Conservation (phyloP, 805 yeast genomes). For the Debaryomyces prosopidis region DNA sequence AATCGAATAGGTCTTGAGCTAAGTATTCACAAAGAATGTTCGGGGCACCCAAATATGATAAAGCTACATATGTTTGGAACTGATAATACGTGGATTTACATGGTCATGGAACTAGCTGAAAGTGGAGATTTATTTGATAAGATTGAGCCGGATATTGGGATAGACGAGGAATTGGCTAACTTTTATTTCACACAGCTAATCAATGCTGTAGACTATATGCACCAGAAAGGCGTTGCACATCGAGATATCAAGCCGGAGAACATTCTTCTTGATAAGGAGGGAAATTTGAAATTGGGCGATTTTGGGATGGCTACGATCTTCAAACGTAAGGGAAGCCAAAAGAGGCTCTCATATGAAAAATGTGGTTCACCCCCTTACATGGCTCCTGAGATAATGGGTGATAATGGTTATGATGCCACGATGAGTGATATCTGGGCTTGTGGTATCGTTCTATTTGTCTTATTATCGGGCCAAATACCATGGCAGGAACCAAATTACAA, state of each 20-base stretch:
- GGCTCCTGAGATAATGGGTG: constrained; percentile 96
- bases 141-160: constrained; percentile 64
- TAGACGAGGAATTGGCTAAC: constrained; percentile 68
- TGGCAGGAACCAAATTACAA: constrained; percentile 61
- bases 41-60: constrained; percentile 62
- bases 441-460: constrained; percentile 91
- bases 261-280: constrained; percentile 66
- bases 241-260: constrained; percentile 84
- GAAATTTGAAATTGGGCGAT: constrained; percentile 92
- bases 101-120: constrained; percentile 65
- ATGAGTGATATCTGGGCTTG: constrained; percentile 98
- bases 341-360: constrained; percentile 59
- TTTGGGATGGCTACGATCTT: constrained; percentile 95
- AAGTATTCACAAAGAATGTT: constrained; percentile 55
- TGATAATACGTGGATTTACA: constrained; percentile 64
- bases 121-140: constrained; percentile 75
- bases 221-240: constrained; percentile 76
- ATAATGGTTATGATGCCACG: constrained; percentile 93
- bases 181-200: constrained; percentile 62
- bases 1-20: constrained; percentile 5
- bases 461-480: constrained; percentile 96
- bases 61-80: constrained; percentile 59
- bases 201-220: constrained; percentile 64
- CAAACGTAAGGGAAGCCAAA: constrained; percentile 73
- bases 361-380: constrained; percentile 97